Base-by-base conservation (phyloP, 2,329 filamentous ascomycete genomes). In the Fusarium mexicanum region DNA sequence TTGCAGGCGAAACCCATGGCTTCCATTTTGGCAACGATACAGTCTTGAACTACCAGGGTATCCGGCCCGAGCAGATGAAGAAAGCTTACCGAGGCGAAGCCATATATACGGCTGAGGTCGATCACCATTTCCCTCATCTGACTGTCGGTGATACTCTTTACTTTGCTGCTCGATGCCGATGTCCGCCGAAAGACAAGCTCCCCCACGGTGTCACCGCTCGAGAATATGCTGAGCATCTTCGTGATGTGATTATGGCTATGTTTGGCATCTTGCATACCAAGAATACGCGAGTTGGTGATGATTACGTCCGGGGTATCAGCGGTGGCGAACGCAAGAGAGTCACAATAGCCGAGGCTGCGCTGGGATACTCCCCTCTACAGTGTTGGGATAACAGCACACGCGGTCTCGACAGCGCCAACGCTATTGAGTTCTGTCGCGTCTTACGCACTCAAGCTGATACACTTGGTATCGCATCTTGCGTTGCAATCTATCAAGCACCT, bases 71-170 rank as follows among this genome's bases (percentile, higher is more conserved):
- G 76, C 88, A 93, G 78, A 95, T 96, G 92, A 89, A 92, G 81
- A 89, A 88, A 8, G 86, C 88, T 57, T 94, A 94, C 83, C 89
- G 92, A 26, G 93, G 94, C 61, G 93, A 96, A 82, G 92, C 92
- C 58, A 94, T 95, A 78, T 96, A 95, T 83, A 94, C 92, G 0
- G 92, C 92, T 50, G 93, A 95, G 81, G 91, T 93, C 31, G 94
- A 96, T 79, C 90, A 92, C 6, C 92, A 94, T 81, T 94, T 94
- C 77, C 92, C 92, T 8, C 88, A 91, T 81, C 83, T 95, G 74
- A 91, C 89, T 3, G 93, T 95, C 18, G 92, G 92, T 55, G 91
- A 95, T 73, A 95, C 93, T 0, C 85, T 95, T 14, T 90, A 89
- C 61, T 95, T 95, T 71, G 93, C 93, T 17, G 92, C 93, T 11